Base-by-base conservation (phyloP, 495 filamentous ascomycete genomes). In the Diplogelasinospora grovesii region DNA sequence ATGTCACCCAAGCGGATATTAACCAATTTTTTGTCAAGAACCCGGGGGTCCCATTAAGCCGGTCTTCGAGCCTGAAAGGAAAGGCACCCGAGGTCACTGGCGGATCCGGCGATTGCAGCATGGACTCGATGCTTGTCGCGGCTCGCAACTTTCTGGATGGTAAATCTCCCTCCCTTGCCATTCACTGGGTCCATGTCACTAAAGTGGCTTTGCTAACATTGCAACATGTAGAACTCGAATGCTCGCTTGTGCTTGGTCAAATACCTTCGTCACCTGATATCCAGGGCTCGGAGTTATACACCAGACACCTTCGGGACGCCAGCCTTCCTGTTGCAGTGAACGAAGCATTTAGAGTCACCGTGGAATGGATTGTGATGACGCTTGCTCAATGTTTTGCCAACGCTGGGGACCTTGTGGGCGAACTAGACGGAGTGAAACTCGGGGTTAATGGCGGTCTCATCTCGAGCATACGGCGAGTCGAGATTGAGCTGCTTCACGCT, bases 61-160 rank as follows among this genome's bases (percentile, higher is more conserved):
- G 5, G 8, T 51, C 46, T 13, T 42, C 45, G 1, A 59, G 55
- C 41, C 32, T 41, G 8, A 71, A 71, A 45, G 69, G 69, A 20
- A 71, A 72, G 46, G 50, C 63, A 11, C 59, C 49, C 0, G 59
- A 61, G 13, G 31, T 28, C 11, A 21, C 30, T 15, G 18, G 20
- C 3, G 40, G 26, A 22, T 25, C 21, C 14, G n/a, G 22, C 15
- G 21, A 19, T 3, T 13, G 23, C 25, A 46, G 54, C 33, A 41
- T 46, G 13, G 68, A 73, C 38, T 37, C 54, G 20, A 46, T 73
- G 9, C 46, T 65, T 8, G 20, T 33, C 15, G 57, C 59, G n/a
- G 64, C 58, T 5, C 58, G 60, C n/a, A 56, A 65, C 13, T 73
- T 71, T 26, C 60, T 73, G n/a, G 69, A 73, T 52, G 65, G 67